phyloP scores from a whole-genome alignment of 2,329 filamentous ascomycete genomes.

The Pestalotiopsis sp. region DNA sequence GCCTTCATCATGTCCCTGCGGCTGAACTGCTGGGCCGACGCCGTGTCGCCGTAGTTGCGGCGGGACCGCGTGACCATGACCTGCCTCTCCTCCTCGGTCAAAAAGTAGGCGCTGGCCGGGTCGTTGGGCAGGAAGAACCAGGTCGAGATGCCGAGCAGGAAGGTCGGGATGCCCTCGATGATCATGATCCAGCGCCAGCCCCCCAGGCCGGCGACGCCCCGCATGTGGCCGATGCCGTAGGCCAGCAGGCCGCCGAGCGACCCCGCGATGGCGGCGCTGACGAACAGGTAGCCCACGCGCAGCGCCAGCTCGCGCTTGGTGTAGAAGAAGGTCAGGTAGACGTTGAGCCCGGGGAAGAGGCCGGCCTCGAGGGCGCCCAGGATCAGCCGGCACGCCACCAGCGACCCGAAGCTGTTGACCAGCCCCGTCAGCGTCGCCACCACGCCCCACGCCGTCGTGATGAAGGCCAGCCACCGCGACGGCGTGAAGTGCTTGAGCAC shows the following conservation, averaged over 20 bases:
- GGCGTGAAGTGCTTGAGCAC: conserved; percentile 66
- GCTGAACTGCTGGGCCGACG: conserved; percentile 47
- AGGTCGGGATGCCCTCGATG: conserved; percentile 47
- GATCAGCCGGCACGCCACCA: conserved; percentile 70
- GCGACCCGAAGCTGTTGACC: conserved; percentile 63
- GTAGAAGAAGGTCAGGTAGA: conserved; percentile 78
- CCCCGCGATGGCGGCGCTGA: conserved; percentile 70
- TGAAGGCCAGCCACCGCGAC: conserved; percentile 65
- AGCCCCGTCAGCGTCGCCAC: conserved; percentile 73
- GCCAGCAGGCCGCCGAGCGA: conserved; percentile 74
- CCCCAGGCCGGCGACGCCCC: conserved; percentile 62
- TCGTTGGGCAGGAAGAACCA: conserved; percentile 64
- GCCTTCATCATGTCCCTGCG: conserved; percentile 67
- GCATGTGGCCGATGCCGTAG: conserved; percentile 74
- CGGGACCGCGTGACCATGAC: conserved; percentile 43
- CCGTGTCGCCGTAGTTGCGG: conserved; percentile 50
- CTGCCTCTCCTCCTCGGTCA: conserved; percentile 58
- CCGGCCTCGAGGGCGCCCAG: conserved; percentile 72
- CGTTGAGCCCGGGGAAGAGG: conserved; percentile 68
- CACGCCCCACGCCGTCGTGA: conserved; percentile 67
- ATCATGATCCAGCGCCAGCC: conserved; percentile 78
- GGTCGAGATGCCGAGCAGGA: conserved; percentile 56
- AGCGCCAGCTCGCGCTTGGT: conserved; percentile 72
- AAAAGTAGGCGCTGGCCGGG: conserved; percentile 62
- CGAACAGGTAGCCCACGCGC: conserved; percentile 74